These are phyloP conservation scores for Tolypocladium pustulatum DNA, from an alignment of 2,329 filamentous ascomycete species.

Conservation along the genomic window DNA sequence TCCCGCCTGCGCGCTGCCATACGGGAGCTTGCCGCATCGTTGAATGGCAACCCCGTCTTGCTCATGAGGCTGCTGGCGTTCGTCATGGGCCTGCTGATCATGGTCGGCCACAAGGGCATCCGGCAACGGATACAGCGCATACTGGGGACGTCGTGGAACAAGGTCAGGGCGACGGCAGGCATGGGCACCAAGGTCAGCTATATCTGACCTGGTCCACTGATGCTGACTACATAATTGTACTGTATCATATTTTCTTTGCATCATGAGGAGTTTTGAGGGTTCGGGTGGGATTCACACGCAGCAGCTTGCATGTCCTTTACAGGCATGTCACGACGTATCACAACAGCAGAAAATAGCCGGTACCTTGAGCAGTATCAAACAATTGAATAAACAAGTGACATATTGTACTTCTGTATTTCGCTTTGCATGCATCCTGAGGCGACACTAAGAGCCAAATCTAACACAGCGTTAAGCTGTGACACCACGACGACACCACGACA, in stretches of 20 bases:
- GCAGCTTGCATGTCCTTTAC: not conserved
- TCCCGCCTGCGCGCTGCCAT: slow-evolving; percentile 40
- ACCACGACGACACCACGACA: no score
- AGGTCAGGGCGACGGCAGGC: slow-evolving; percentile 72
- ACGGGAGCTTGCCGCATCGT: slow-evolving; percentile 35
- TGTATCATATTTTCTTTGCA: slow-evolving; percentile 11
- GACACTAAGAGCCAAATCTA: not conserved
- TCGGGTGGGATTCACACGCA: not conserved
- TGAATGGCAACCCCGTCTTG: slow-evolving; percentile 46
- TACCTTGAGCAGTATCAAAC: not conserved
- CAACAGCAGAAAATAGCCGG: not conserved
- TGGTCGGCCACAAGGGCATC: slow-evolving; percentile 65
- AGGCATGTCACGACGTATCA: not conserved
- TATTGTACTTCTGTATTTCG: not conserved
- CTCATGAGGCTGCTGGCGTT: slow-evolving; percentile 63
- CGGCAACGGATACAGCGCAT: slow-evolving; percentile 63
- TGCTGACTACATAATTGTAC: slow-evolving; percentile 3
- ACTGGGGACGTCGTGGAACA: slow-evolving; percentile 63
- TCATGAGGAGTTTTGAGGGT: slow-evolving; percentile 18
- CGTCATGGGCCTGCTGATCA: slow-evolving; percentile 63
- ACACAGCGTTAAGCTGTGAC: not conserved
- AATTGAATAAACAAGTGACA: not conserved
- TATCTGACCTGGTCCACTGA: slow-evolving; percentile 46
- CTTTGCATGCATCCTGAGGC: not conserved
- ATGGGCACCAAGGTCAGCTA: slow-evolving; percentile 99